Percentiles rank a stretch among this genome's conserved stretches.
Conservation (phyloP, 1,284 basidiomycete species). For the Tranzscheliella williamsii region DNA sequence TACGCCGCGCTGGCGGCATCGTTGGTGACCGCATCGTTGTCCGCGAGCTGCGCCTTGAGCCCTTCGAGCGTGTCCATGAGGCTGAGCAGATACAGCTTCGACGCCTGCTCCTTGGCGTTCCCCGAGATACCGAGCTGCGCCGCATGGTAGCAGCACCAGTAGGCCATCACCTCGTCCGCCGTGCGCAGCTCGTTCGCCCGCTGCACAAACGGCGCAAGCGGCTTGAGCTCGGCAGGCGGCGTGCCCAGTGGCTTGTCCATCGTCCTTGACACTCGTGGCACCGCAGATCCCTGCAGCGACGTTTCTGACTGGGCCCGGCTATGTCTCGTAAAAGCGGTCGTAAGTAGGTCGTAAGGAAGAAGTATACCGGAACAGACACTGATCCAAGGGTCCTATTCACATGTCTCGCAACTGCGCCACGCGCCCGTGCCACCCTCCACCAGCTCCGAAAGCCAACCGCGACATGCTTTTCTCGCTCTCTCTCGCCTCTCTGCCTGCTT, state of each 20-base stretch:
- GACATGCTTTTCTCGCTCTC: too few species aligned
- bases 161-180: conserved; percentile 83
- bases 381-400: too few species aligned
- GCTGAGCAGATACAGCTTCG: conserved; percentile 73
- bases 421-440: too few species aligned
- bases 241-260: conserved; percentile 33
- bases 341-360: too few species aligned
- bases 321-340: too few species aligned
- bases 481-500: too few species aligned
- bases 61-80: conserved; percentile 79
- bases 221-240: conserved; percentile 59
- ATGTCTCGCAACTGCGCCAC: too few species aligned
- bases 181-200: conserved; percentile 80
- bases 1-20: conserved; percentile 82
- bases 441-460: too few species aligned
- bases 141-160: conserved; percentile 94
- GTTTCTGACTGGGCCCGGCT: too few species aligned
- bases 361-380: too few species aligned
- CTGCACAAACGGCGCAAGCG: conserved; percentile 78
- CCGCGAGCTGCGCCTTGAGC: conserved; percentile 75
- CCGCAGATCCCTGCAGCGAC: too few species aligned
- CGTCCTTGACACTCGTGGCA: too few species aligned
- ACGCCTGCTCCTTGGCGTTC: conserved; percentile 68
- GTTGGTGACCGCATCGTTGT: conserved; percentile 79
- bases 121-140: conserved; percentile 79